Percentiles rank a stretch among this genome's conserved stretches.
phyloP scores from a whole-genome alignment of 257 asterid species.

The Perilla frutescens region DNA sequence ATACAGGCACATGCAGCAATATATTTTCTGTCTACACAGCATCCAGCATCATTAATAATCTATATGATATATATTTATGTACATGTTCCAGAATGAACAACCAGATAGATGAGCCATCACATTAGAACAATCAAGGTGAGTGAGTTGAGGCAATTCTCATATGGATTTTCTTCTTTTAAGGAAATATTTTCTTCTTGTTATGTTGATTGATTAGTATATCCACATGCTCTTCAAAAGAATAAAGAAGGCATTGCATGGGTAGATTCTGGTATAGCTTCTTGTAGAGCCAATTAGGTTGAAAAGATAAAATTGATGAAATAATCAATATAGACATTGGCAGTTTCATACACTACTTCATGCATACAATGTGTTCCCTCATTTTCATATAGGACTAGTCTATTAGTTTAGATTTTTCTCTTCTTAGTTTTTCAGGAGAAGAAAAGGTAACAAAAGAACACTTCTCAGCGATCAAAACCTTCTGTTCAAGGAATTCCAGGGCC shows the following conservation, averaged over 20 bases:
- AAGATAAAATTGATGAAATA: not conserved
- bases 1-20: not conserved
- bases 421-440: constrained; percentile 18
- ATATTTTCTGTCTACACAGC: not conserved
- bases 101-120: constrained; percentile 12
- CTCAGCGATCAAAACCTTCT: constrained; percentile 54
- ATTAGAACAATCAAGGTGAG: not conserved
- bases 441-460: not conserved
- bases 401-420: not conserved
- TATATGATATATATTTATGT: not conserved
- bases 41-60: not conserved
- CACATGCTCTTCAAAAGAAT: constrained; percentile 12
- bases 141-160: not conserved
- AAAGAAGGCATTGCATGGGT: constrained; percentile 13
- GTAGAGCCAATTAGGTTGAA: constrained; percentile 7
- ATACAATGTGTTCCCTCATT: not conserved
- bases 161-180: constrained; percentile 23
- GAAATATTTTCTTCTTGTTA: constrained; percentile 23
- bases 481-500: constrained; percentile 85
- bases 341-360: constrained; percentile 12
- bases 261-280: constrained; percentile 7
- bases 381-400: constrained; percentile 3
- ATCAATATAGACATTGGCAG: not conserved
- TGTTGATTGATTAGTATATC: constrained; percentile 15
- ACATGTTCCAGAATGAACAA: not conserved